Evolutionary conservation across 805 yeast species (phyloP).

Genomic region (Saturnispora silvae): DNA sequence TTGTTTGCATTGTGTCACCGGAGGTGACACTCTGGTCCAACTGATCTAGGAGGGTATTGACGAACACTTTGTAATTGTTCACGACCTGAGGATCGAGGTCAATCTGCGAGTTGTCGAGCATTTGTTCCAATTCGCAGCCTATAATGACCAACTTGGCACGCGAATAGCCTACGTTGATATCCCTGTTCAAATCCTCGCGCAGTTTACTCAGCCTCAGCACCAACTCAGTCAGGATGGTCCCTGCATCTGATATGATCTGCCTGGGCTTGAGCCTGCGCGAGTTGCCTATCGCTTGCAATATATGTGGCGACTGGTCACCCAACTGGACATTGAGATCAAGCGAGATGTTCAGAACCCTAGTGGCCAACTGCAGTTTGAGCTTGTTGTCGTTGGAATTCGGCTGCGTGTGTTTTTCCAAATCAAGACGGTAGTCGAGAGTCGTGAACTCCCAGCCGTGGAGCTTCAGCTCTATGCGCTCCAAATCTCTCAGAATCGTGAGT

Average conservation of each 20-base stretch:
- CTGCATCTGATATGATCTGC: slow-evolving; percentile 44
- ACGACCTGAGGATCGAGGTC: slow-evolving; percentile 15
- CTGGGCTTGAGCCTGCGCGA: slow-evolving; percentile 32
- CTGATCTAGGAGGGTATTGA: slow-evolving; percentile 47
- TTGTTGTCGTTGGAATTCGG: slow-evolving; percentile 1
- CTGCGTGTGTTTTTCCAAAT: slow-evolving; percentile 6
- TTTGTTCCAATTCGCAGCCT: slow-evolving; percentile 46
- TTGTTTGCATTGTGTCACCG: slow-evolving; percentile 46
- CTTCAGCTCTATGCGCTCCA: slow-evolving; percentile 38
- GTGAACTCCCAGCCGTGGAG: slow-evolving; percentile 46
- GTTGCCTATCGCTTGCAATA: slow-evolving; percentile 30
- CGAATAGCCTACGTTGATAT: slow-evolving; percentile 48
- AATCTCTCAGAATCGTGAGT: slow-evolving; percentile 36
- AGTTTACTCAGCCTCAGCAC: slow-evolving; percentile 36
- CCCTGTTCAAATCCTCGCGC: slow-evolving; percentile 40
- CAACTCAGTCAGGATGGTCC: slow-evolving; percentile 37
- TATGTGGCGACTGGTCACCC: slow-evolving; percentile 22
- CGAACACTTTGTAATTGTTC: slow-evolving; percentile 45
- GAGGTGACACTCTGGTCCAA: slow-evolving; percentile 42
- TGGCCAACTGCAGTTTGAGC: slow-evolving; percentile 45
- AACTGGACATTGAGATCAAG: slow-evolving; percentile 32
- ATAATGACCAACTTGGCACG: slow-evolving; percentile 55
- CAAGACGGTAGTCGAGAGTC: slow-evolving; percentile 34
- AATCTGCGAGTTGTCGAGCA: slow-evolving; percentile 1
- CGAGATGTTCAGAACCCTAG: slow-evolving; percentile 35